Conservation (phyloP, 2,329 filamentous ascomycete species). For the Ceratocystis albifundus region DNA sequence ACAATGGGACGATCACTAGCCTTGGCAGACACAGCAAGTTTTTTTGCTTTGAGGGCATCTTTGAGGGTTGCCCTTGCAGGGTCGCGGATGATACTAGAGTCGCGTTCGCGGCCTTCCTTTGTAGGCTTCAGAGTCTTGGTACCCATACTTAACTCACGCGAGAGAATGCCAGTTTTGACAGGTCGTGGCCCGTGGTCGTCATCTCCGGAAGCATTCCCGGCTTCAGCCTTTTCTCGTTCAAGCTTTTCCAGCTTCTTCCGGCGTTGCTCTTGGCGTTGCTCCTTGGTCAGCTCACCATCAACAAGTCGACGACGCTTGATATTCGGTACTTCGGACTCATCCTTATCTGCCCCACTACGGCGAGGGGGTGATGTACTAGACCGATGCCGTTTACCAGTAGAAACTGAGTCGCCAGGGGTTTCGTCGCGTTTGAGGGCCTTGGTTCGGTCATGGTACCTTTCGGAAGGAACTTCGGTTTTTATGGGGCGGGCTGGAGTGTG, state of each 20-base stretch:
- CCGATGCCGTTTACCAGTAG: slow-evolving; percentile 46
- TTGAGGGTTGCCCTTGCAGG: slow-evolving; percentile 29
- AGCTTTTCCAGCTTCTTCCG: slow-evolving; percentile 15
- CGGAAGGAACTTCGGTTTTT: slow-evolving; percentile 31
- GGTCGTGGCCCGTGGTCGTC: slow-evolving; percentile 36
- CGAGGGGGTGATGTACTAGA: slow-evolving; percentile 45
- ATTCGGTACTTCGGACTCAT: slow-evolving; percentile 39
- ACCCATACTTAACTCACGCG: slow-evolving; percentile 14
- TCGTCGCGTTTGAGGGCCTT: slow-evolving; percentile 52
- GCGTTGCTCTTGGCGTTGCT: slow-evolving; percentile 26
- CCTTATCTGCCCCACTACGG: slow-evolving; percentile 42
- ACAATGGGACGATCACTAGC: slow-evolving; percentile 12
- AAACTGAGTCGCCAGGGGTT: slow-evolving; percentile 42
- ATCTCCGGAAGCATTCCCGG: slow-evolving; percentile 32
- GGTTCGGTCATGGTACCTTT: slow-evolving; percentile 45
- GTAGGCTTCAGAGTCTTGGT: slow-evolving; percentile 22
- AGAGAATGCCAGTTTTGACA: slow-evolving; percentile 29
- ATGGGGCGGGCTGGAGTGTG: slow-evolving; percentile 38
- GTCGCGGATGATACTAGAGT: slow-evolving; percentile 18
- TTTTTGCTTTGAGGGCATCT: slow-evolving; percentile 36
- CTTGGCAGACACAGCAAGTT: slow-evolving; percentile 24
- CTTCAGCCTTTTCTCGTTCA: slow-evolving; percentile 27
- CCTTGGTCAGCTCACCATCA: slow-evolving; percentile 41
- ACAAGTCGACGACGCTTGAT: slow-evolving; percentile 49
- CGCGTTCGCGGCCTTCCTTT: slow-evolving; percentile 22